phyloP scores from a whole-genome alignment of 768 basidiomycete genomes.

The Auricularia sp. region DNA sequence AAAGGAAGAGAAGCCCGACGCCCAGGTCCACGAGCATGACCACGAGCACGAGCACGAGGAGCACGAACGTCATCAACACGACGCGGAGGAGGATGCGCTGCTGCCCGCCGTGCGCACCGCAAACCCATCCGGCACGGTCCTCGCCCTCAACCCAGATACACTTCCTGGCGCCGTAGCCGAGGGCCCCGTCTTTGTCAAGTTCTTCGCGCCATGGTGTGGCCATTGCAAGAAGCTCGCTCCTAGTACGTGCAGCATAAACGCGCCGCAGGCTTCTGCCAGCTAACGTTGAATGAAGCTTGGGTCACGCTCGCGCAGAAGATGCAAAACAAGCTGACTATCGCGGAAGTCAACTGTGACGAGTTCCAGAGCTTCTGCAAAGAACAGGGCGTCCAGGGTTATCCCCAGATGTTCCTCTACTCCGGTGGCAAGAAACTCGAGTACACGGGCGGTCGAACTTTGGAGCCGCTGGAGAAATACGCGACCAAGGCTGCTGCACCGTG shows the following conservation, averaged over 20 bases:
- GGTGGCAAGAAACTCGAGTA: conserved; percentile 63
- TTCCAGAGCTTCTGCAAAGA: conserved; percentile 54
- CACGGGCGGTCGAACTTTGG: conserved; percentile 57
- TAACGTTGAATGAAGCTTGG: conserved; percentile 41
- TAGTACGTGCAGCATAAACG: conserved; percentile 18
- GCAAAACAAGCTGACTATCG: conserved; percentile 64
- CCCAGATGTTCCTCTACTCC: conserved; percentile 64
- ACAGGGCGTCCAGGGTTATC: conserved; percentile 70
- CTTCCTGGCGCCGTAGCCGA: conserved; percentile 35
- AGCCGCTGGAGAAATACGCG: conserved; percentile 62
- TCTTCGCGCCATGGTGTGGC: conserved; percentile 86
- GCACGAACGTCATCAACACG: not conserved
- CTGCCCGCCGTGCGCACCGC: conserved; percentile 2
- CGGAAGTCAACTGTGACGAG: conserved; percentile 83
- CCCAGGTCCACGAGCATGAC: not conserved
- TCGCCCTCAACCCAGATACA: conserved; percentile 34
- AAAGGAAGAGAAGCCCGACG: conserved; percentile 19
- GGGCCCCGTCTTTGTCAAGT: conserved; percentile 60
- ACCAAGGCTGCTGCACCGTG: conserved; percentile 61
- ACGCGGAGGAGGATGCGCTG: not conserved
- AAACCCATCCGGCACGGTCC: conserved; percentile 32
- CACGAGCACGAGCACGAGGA: not conserved
- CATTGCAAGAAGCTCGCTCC: conserved; percentile 93
- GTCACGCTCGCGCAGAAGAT: conserved; percentile 59
- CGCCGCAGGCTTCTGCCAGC: conserved; percentile 27